Percentiles rank a stretch among this genome's conserved stretches.
Evolutionary conservation across 1,284 basidiomycete species (phyloP).

Genomic region (Neotropicomus parvogracilis): DNA sequence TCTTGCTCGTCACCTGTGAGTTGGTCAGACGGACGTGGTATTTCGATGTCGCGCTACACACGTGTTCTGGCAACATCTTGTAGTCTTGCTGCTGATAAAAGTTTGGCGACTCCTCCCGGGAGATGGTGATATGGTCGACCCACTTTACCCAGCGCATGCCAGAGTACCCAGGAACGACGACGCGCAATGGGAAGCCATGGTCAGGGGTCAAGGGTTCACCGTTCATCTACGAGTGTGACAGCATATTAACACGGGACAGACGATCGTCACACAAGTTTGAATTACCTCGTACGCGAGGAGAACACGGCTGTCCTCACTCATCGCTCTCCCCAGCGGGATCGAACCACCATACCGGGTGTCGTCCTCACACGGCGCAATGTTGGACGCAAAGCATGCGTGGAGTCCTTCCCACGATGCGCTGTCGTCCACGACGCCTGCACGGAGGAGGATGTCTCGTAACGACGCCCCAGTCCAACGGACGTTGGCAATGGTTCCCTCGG

Average conservation of each 20-base stretch:
- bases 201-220: conserved; percentile 54
- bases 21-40: conserved; percentile 4
- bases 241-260: conserved; percentile 7
- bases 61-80: conserved; percentile 58
- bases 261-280: neutral
- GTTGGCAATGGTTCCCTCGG: conserved; percentile 61
- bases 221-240: conserved; percentile 52
- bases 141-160: conserved; percentile 80
- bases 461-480: conserved; percentile 57
- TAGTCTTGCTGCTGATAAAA: conserved; percentile 70
- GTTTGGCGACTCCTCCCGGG: conserved; percentile 54
- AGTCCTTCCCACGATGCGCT: conserved; percentile 28
- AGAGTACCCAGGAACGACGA: conserved; percentile 66
- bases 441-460: conserved; percentile 51
- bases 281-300: conserved; percentile 60
- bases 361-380: conserved; percentile 58
- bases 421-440: conserved; percentile 37
- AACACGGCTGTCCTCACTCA: conserved; percentile 47
- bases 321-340: conserved; percentile 49
- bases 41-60: conserved; percentile 28
- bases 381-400: conserved; percentile 62
- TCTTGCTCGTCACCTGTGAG: conserved; percentile 45
- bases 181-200: conserved; percentile 67
- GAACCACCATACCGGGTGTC: conserved; percentile 60
- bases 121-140: conserved; percentile 59